phyloP scores from a whole-genome alignment of 176 grass and related monocot genomes.

The Aegilops longissima region DNA sequence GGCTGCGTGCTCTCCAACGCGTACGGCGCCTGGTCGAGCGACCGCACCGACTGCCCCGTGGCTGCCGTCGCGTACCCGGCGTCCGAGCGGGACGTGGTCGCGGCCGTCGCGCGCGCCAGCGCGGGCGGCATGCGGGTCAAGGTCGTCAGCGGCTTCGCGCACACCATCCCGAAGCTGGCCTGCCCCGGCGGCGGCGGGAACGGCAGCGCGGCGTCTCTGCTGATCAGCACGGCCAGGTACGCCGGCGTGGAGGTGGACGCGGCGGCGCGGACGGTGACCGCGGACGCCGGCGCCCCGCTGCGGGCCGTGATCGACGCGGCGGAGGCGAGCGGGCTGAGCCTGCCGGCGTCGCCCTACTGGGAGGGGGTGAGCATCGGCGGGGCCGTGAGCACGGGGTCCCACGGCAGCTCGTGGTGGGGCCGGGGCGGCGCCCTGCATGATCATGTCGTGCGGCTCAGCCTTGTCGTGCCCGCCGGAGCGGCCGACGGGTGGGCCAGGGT shows the following conservation, averaged over 20 bases:
- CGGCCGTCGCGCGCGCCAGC: constrained; percentile 53
- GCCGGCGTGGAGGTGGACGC: constrained; percentile 44
- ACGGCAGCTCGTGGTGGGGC: constrained; percentile 95
- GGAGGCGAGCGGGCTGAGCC: constrained; percentile 64
- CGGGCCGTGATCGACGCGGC: constrained; percentile 57
- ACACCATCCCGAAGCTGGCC: constrained; percentile 73
- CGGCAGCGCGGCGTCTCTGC: not conserved
- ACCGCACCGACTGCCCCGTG: constrained; percentile 61
- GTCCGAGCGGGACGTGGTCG: constrained; percentile 57
- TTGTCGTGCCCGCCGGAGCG: constrained; percentile 44
- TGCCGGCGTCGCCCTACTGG: constrained; percentile 72
- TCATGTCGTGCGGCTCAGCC: constrained; percentile 46
- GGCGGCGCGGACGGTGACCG: constrained; percentile 46
- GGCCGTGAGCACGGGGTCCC: constrained; percentile 67
- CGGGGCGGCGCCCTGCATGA: constrained; percentile 74
- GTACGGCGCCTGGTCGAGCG: constrained; percentile 71
- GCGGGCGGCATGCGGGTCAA: constrained; percentile 42
- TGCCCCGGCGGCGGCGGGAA: constrained; percentile 42
- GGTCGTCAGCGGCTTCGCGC: constrained; percentile 72
- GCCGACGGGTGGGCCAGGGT: constrained; percentile 54
- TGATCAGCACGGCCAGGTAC: constrained; percentile 53
- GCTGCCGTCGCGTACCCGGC: constrained; percentile 51
- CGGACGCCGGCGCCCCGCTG: constrained; percentile 60
- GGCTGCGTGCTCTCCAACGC: constrained; percentile 72
- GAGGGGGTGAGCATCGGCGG: constrained; percentile 82